Conservation (phyloP, 225 moss, liverwort and hornwort genomes). For the Neckera pumila region DNA sequence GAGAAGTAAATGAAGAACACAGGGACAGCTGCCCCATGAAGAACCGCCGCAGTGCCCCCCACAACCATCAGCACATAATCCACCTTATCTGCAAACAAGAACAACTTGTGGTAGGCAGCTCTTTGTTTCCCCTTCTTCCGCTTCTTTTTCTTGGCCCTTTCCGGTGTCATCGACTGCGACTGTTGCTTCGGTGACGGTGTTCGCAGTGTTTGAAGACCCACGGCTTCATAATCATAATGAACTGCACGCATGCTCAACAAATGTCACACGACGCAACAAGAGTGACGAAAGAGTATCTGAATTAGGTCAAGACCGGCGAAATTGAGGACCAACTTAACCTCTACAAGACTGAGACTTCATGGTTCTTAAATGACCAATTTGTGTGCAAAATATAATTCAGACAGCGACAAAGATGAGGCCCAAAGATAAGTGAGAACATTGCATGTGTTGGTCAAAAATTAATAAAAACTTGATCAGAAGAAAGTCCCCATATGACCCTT, state of each 20-base stretch:
- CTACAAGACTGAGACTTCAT: not conserved
- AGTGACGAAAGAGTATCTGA: not conserved
- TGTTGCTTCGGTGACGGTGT: conserved; percentile 24
- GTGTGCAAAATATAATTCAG: not conserved
- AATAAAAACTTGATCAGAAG: not conserved
- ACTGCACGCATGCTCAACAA: not conserved
- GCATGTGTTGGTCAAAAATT: not conserved
- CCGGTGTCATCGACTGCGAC: not conserved
- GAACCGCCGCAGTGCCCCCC: conserved; percentile 39
- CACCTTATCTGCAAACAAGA: conserved; percentile 35
- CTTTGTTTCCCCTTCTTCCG: conserved; percentile 6
- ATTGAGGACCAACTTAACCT: not conserved
- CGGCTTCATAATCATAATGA: conserved; percentile 3
- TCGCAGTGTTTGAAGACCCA: conserved; percentile 39
- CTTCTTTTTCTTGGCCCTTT: not conserved
- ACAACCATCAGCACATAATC: conserved; percentile 38
- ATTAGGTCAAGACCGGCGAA: not conserved
- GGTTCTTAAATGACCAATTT: not conserved
- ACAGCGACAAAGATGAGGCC: not conserved
- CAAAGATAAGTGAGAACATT: not conserved
- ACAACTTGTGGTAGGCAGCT: conserved; percentile 48
- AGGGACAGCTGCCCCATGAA: conserved; percentile 43
- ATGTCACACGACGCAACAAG: not conserved
- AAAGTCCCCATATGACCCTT: not conserved
- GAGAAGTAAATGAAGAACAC: conserved; percentile 57